Conservation (phyloP, 805 yeast species). For the Saccharomycopsis selenospora region DNA sequence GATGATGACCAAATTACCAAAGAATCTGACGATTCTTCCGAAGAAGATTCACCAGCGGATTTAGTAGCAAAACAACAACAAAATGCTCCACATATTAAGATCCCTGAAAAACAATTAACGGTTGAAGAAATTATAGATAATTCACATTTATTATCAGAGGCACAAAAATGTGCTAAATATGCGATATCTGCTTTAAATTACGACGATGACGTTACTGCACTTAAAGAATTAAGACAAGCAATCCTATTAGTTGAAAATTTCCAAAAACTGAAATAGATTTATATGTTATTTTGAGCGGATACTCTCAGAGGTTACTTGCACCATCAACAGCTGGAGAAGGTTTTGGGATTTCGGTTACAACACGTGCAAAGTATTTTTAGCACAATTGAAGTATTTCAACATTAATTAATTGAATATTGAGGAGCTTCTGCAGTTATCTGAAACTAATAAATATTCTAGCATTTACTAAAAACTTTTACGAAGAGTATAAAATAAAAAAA, state of each 20-base stretch:
- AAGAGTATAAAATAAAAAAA: too few species aligned
- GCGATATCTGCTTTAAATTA: constrained; percentile 75
- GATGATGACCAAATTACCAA: not conserved
- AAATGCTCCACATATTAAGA: not conserved
- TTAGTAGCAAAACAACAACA: not conserved
- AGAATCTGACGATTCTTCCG: not conserved
- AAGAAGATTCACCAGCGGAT: not conserved
- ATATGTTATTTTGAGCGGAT: too few species aligned
- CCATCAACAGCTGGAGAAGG: too few species aligned
- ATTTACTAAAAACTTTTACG: too few species aligned
- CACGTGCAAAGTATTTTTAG: too few species aligned
- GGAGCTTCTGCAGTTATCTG: too few species aligned
- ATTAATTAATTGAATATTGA: too few species aligned
- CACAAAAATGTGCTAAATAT: constrained; percentile 62
- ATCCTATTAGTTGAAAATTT: not conserved
- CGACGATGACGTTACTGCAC: constrained; percentile 66
- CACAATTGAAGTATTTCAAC: too few species aligned
- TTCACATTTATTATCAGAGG: constrained; percentile 2
- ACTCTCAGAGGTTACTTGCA: too few species aligned
- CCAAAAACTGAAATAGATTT: not conserved
- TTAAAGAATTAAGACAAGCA: constrained; percentile 50
- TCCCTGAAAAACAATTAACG: not conserved
- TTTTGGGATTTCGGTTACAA: too few species aligned
- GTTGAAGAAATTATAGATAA: constrained; percentile 4
- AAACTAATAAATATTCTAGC: too few species aligned